Evolutionary conservation across 106 monocot species (phyloP), one percentile per base, ranked within the genome.

Genomic region (Apostasia shenzhenica): DNA sequence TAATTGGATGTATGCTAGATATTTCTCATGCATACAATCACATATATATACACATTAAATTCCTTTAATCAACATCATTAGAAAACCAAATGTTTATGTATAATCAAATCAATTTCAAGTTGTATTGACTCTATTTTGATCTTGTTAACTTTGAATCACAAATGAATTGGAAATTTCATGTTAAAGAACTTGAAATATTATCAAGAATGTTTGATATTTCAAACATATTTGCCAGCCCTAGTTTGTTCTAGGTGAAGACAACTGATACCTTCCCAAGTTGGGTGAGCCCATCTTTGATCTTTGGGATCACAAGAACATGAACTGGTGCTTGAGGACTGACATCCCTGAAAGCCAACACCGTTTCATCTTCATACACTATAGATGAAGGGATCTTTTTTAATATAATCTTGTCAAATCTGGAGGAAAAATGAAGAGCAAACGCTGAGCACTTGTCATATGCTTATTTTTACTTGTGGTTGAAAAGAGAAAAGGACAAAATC

Each of bases 401-500:
- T 65, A 97, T 85, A 41, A 97, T 97, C 73, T 97, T 97, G 79
- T 97, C 92, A 81, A 89, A 97, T 83, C 95, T 92, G 68, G 7
- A 66, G 70, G 12, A 50, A 61, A 4, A 58, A 63, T 61, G 3
- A 5, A 14, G 12, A 61, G n/a, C 63, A 41, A 10, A 44, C 2
- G 14, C 63, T 57, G 10, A 8, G 49, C 42, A 26, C 26, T 26
- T 26, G 26, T 26, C 26, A 26, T 26, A 6, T 5, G n/a, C 54
- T 68, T 4, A 43, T 13, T 38, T 41, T 14, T 6, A 44, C 1
- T 40, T 54, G 4, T 39, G 39, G 9, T 3, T 49, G 11, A 3
- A 45, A 66, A 53, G 63, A 26, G 54, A 55, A 65, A 43, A 46
- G 14, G 12, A 40, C 41, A 62, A 26, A 53, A 53, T 45, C 14